phyloP scores from a whole-genome alignment of 2,329 filamentous ascomycete species.

The Microcyclospora pomicola region DNA sequence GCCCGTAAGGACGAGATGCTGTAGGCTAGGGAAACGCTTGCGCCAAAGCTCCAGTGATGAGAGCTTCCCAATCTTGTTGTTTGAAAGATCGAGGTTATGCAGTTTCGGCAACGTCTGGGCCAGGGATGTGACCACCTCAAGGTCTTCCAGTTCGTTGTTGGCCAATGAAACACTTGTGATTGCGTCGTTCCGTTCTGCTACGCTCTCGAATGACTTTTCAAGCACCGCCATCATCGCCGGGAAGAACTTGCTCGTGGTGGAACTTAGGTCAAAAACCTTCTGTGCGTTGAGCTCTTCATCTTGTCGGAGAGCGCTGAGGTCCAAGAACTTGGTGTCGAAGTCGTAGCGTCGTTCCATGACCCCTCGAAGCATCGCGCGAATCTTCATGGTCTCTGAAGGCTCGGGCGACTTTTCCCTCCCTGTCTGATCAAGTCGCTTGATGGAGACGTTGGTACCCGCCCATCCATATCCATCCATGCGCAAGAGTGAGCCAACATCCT shows the following conservation, averaged over 20 bases:
- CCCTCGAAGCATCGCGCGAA: conserved; percentile 45
- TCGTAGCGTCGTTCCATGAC: conserved; percentile 68
- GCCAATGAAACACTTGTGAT: conserved; percentile 72
- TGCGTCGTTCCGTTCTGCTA: conserved; percentile 58
- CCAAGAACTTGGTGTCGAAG: conserved; percentile 56
- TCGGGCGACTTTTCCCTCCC: conserved; percentile 18
- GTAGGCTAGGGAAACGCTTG: conserved; percentile 60
- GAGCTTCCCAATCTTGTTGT: conserved; percentile 61
- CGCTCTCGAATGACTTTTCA: conserved; percentile 59
- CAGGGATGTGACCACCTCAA: conserved; percentile 59
- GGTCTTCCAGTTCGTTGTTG: conserved; percentile 62
- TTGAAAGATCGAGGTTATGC: conserved; percentile 76
- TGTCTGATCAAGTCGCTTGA: too few species aligned
- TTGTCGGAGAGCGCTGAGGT: conserved; percentile 62
- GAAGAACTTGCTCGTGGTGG: conserved; percentile 74
- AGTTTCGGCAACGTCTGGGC: conserved; percentile 71
- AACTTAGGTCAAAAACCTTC: conserved; percentile 59
- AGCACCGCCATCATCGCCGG: conserved; percentile 81
- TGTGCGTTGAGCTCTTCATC: conserved; percentile 60
- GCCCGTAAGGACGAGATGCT: conserved; percentile 64
- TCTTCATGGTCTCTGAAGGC: conserved; percentile 40
- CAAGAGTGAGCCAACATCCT: conserved; percentile 22
- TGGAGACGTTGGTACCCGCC: conserved; percentile 25
- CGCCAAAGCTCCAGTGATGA: conserved; percentile 62
- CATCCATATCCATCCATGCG: conserved; percentile 29